Evolutionary conservation across 2,329 filamentous ascomycete genomes (phyloP), one percentile per base, ranked within the genome.

Genomic region (Cadophora sp.): DNA sequence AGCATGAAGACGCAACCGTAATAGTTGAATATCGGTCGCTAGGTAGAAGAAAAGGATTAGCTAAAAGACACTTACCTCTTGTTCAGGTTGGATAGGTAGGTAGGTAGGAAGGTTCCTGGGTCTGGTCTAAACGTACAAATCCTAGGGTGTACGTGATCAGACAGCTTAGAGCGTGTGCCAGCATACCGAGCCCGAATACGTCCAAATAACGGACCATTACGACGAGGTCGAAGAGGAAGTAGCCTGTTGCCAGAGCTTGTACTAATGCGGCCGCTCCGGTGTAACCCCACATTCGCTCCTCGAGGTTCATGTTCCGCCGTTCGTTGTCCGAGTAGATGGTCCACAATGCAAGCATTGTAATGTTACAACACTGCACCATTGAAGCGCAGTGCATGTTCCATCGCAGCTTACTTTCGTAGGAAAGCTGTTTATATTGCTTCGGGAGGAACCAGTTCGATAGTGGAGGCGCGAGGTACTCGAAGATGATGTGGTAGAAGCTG

Each of bases 371-470:
- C 82, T 95, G 92, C 58, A 93, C 82, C 73, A 95, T 85, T 16
- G 91, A 93, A 33, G 94, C 92, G 65, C 94, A 89, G 75, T 94
- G 92, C 53, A 93, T 89, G 78, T 96, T 88, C 92, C 92, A 95
- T 82, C 91, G 93, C 66, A 92, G 82, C 43, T 80, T 79, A 76
- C 84, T 86, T 66, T 89, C 91, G 50, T 82, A 81, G 58, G 88
- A 85, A 73, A 92, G 83, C 45, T 78, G 77, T 24, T 82, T 77
- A 79, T 95, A 95, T 27, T 61, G 66, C 51, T 81, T 73, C 4
- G 90, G 85, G 69, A 90, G 87, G 66, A 92, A 78, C 63, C 81
- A 74, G 53, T 79, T 82, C 47, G 91, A 93, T 24, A 94, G 60
- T 51, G 83, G 75, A 9, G 92, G 91, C 58, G 92, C 90, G 68